These are phyloP conservation scores for Xylariales sp. DNA, from an alignment of 2,329 filamentous ascomycete genomes.

Conservation along the genomic window DNA sequence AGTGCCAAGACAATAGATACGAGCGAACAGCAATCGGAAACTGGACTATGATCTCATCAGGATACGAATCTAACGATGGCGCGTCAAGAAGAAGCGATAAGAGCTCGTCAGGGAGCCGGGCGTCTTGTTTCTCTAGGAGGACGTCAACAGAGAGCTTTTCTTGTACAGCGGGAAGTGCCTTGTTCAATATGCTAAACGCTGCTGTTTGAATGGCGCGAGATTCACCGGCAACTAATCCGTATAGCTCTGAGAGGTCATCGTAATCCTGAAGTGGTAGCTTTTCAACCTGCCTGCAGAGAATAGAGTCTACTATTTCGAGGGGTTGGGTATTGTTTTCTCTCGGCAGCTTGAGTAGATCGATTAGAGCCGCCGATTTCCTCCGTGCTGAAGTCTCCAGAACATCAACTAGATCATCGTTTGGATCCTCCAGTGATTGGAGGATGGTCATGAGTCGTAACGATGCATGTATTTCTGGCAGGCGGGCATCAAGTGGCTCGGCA, in stretches of 20 bases:
- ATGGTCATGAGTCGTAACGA: conserved; percentile 77
- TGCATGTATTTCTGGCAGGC: conserved; percentile 73
- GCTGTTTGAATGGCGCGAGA: conserved; percentile 81
- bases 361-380: conserved; percentile 66
- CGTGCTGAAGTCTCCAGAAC: conserved; percentile 72
- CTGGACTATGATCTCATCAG: conserved; percentile 72
- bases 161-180: conserved; percentile 80
- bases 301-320: conserved; percentile 77
- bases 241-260: conserved; percentile 75
- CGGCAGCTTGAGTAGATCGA: conserved; percentile 70
- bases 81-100: conserved; percentile 84
- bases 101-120: conserved; percentile 83
- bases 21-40: conserved; percentile 78
- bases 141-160: conserved; percentile 84
- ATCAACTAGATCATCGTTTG: conserved; percentile 88
- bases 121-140: conserved; percentile 75
- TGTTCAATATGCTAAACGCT: conserved; percentile 83
- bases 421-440: conserved; percentile 73
- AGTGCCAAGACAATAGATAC: conserved; percentile 89
- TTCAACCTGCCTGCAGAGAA: conserved; percentile 76
- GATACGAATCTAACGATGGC: conserved; percentile 75
- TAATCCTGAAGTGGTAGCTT: conserved; percentile 72
- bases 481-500: conserved; percentile 57
- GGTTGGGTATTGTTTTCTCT: conserved; percentile 68
- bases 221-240: conserved; percentile 78